These are phyloP conservation scores for Lachnellula suecica DNA, from an alignment of 2,329 filamentous ascomycete species.

Conservation along the genomic window DNA sequence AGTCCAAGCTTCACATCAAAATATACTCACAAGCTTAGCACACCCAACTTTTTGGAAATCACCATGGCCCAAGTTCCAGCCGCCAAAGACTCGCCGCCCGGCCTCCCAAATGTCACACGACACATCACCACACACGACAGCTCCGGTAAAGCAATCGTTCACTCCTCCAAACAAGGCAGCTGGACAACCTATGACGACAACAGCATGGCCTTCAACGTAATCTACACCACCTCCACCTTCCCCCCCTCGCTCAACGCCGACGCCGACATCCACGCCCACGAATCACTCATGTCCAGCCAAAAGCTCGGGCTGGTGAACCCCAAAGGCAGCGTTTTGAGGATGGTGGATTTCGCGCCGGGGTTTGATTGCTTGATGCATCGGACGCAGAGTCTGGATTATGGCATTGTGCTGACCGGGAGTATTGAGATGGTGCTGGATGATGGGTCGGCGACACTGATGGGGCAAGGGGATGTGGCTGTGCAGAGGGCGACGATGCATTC, in stretches of 20 bases:
- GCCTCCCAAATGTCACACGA: not conserved
- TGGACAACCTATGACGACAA: not conserved
- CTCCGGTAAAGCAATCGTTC: not conserved
- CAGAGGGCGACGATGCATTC: constrained; percentile 45
- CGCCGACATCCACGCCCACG: not conserved
- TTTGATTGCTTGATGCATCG: constrained; percentile 40
- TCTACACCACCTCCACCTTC: not conserved
- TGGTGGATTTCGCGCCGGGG: constrained; percentile 26
- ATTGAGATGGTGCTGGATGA: constrained; percentile 41
- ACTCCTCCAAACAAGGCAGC: not conserved
- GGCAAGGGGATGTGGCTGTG: constrained; percentile 41
- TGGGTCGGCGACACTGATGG: constrained; percentile 39
- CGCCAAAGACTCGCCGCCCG: not conserved
- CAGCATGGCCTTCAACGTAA: not conserved
- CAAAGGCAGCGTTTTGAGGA: too few species aligned
- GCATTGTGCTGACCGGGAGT: constrained; percentile 39
- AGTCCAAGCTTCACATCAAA: not conserved
- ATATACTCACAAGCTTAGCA: too few species aligned
- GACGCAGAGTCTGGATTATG: constrained; percentile 43
- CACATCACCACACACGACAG: not conserved
- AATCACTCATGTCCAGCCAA: not conserved
- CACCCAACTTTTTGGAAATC: too few species aligned
- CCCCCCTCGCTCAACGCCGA: not conserved
- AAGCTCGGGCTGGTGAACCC: too few species aligned
- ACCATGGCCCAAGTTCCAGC: too few species aligned